Percentiles rank a stretch among this genome's conserved stretches.
Evolutionary conservation across 2,329 filamentous ascomycete species (phyloP).

Genomic region (Calycina marina): DNA sequence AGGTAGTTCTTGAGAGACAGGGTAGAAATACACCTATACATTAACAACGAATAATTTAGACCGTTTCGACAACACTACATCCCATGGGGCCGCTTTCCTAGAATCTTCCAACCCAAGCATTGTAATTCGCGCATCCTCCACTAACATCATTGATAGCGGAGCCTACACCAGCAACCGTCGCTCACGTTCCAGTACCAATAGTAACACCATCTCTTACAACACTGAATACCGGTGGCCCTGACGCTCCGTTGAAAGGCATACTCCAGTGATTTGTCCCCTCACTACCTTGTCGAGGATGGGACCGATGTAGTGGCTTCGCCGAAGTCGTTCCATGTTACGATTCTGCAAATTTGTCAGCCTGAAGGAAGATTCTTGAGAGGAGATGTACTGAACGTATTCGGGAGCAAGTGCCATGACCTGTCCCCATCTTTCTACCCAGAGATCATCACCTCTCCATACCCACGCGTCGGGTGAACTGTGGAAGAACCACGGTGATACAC

Average conservation of each 20-base stretch:
- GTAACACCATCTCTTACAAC: slow-evolving; percentile 14
- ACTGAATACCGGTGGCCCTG: slow-evolving; percentile 20
- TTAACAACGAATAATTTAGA: not conserved
- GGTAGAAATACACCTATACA: no score
- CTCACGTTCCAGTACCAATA: slow-evolving; percentile 13
- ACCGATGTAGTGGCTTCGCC: slow-evolving; percentile 38
- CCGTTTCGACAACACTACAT: no score
- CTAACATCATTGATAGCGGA: slow-evolving; percentile 8
- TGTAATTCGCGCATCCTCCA: slow-evolving; percentile 16
- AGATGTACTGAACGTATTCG: slow-evolving; percentile 28
- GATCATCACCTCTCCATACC: slow-evolving; percentile 44
- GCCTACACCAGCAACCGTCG: slow-evolving; percentile 11
- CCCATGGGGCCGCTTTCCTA: no score
- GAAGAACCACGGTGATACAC: slow-evolving; percentile 44
- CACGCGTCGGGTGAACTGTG: slow-evolving; percentile 47
- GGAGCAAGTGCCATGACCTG: slow-evolving; percentile 31
- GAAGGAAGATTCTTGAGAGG: slow-evolving; percentile 5
- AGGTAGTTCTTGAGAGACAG: no score
- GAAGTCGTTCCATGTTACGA: slow-evolving; percentile 37
- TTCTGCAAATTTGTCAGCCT: slow-evolving; percentile 16
- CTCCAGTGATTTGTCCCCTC: slow-evolving; percentile 17
- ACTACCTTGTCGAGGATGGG: slow-evolving; percentile 26
- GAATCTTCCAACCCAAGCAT: slow-evolving; percentile 18
- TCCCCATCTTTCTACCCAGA: slow-evolving; percentile 46
- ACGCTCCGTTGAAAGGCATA: slow-evolving; percentile 20